These are phyloP conservation scores for Xerocomellus chrysenteron DNA, from an alignment of 768 basidiomycete species.

Conservation along the genomic window DNA sequence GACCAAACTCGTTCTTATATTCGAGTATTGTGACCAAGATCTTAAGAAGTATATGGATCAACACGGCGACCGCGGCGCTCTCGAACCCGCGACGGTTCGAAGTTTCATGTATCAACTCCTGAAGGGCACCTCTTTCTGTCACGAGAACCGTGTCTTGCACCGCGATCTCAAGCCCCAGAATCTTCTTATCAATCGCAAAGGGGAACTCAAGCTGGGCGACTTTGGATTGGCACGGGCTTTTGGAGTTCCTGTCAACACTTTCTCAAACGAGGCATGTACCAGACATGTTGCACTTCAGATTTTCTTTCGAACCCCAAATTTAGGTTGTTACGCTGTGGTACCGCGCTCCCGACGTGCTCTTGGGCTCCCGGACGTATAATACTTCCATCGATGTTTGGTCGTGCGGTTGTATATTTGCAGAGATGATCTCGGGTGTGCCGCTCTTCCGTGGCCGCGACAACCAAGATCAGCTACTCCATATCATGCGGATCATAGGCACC, in stretches of 20 bases:
- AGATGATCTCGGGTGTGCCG: conserved; percentile 98
- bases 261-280: conserved; percentile 82
- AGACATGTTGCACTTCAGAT: neutral
- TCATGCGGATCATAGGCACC: conserved; percentile 96
- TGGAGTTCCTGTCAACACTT: conserved; percentile 98
- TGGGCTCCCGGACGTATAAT: conserved; percentile 96
- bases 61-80: conserved; percentile 91
- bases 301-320: conserved; percentile 2
- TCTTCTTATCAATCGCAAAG: conserved; percentile 93
- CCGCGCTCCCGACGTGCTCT: conserved; percentile 94
- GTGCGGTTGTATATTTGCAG: conserved; percentile 98
- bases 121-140: conserved; percentile 97
- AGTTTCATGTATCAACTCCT: conserved; percentile 98
- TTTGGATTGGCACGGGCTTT: conserved; percentile 97
- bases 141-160: conserved; percentile 97
- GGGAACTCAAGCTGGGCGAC: conserved; percentile 95
- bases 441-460: conserved; percentile 97
- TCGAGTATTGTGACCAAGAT: conserved; percentile 98
- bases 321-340: conserved; percentile 99
- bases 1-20: conserved; percentile 95
- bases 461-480: conserved; percentile 95
- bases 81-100: conserved; percentile 83
- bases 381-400: conserved; percentile 99
- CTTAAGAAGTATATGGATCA: conserved; percentile 99
- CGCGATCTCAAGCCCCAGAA: conserved; percentile 99